Percentiles rank a stretch among this genome's conserved stretches.
Conservation (phyloP, 1,284 basidiomycete genomes). For the Boletus holoroseus region DNA sequence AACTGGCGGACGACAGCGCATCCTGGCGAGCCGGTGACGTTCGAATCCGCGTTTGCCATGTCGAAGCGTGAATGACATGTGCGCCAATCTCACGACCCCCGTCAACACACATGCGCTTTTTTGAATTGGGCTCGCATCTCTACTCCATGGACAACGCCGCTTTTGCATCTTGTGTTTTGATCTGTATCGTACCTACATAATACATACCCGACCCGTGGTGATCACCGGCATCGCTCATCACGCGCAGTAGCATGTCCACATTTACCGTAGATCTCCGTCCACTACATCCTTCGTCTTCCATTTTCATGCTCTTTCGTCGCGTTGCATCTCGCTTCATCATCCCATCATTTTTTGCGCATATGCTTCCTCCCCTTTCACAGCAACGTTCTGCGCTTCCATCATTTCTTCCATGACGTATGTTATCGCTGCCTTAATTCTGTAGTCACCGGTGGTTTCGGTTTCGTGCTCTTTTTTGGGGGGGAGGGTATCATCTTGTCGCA, state of each 20-base stretch:
- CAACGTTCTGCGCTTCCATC: neutral
- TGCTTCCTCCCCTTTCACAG: neutral
- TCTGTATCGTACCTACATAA: constrained; percentile 16
- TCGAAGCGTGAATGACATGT: constrained; percentile 35
- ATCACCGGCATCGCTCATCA: constrained; percentile 9
- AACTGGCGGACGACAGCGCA: constrained; percentile 52
- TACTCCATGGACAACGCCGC: constrained; percentile 7
- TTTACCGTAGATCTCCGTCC: constrained; percentile 23
- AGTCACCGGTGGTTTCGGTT: neutral
- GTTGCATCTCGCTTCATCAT: constrained; percentile 5
- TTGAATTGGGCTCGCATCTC: neutral
- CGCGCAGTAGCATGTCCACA: constrained; percentile 15
- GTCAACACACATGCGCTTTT: neutral
- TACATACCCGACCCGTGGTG: neutral
- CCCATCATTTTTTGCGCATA: constrained; percentile 1
- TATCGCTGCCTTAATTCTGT: neutral
- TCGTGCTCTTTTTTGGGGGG: neutral
- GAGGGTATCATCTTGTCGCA: neutral
- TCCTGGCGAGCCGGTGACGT: constrained; percentile 38
- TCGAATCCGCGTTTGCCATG: constrained; percentile 58
- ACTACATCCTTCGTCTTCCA: constrained; percentile 9
- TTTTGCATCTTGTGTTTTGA: constrained; percentile 9
- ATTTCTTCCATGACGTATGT: constrained; percentile 4
- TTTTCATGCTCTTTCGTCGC: constrained; percentile 1
- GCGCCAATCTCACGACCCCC: neutral